Base-by-base conservation (phyloP, 805 yeast species). In the Allodekkera sacchari region DNA sequence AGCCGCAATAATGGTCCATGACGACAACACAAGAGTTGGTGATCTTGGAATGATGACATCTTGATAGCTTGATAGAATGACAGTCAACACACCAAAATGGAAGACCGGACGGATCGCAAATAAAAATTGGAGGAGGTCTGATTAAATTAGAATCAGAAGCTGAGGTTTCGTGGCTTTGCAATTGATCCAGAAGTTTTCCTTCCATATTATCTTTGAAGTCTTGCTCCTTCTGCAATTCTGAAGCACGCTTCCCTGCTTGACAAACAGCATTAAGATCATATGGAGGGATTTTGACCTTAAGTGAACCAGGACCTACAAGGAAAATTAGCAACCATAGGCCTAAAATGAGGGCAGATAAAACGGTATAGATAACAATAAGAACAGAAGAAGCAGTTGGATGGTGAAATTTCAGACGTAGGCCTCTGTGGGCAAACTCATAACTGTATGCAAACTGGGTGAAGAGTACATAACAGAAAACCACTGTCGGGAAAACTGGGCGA, bases 1-100 rank as follows among this genome's bases (percentile, higher is more conserved):
- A 85, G 1, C 74, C 48, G 50, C 97, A 88, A 46, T 66, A 79
- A 52, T 88, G 97, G 54, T 88, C 97, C 63, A 83, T 80, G 35
- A 68, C 64, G 0, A 83, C 74, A 0, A 87, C 74, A 48, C 94
- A 84, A 16, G 54, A 47, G 3, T 64, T 66, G 32, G 58, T 31
- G 30, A 68, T 63, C 3, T 69, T 62, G 24, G 87, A 77, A 48
- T 83, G 96, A 42, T 75, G 89, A 0, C 82, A 53, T 31, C 96
- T 62, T 17, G 73, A 68, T 2, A 77, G 64, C 47, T 83, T 84
- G 19, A 83, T 53, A 5, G 78, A 66, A 29, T 69, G 61, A 49
- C 95, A 83, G 8, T 57, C 52, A 1, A 79, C 55, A 47, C 95
- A 85, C 76, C 83, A 88, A 18, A 62, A 60, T 0, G 95, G 94